Percentiles rank a stretch among this genome's conserved stretches.
Conservation (phyloP, 768 basidiomycete genomes). For the Cystobasidium tubakii region DNA sequence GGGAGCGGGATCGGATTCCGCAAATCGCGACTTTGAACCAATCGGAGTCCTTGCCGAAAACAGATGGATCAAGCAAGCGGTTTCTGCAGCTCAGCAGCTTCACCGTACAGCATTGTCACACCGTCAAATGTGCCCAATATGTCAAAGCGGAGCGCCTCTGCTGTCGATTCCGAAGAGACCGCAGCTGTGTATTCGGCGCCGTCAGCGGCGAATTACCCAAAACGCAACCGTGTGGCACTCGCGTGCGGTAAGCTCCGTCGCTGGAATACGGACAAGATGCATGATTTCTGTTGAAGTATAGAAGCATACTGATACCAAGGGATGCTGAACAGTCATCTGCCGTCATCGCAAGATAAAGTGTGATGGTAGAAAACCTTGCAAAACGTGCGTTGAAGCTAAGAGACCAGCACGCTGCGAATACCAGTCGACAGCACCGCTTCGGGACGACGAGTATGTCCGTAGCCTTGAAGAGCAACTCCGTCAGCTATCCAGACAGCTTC, state of each 20-base stretch:
- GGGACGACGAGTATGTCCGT: not conserved
- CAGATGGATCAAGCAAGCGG: not conserved
- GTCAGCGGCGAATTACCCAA: too few species aligned
- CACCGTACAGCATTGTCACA: not conserved
- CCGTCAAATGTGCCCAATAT: not conserved
- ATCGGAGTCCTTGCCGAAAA: not conserved
- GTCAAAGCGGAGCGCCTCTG: not conserved
- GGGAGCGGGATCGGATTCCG: too few species aligned
- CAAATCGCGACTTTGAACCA: too few species aligned
- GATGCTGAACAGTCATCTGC: not conserved
- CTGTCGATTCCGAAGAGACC: not conserved
- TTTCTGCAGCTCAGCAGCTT: not conserved
- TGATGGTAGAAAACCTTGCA: not conserved
- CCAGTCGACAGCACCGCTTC: not conserved
- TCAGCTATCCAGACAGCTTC: not conserved
- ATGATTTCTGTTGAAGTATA: too few species aligned
- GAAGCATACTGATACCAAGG: too few species aligned
- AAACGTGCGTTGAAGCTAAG: not conserved
- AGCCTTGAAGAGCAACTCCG: not conserved
- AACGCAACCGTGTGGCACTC: not conserved
- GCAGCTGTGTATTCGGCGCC: not conserved
- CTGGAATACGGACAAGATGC: not conserved
- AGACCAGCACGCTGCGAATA: not conserved
- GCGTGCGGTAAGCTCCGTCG: constrained; percentile 3
- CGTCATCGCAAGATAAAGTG: not conserved